phyloP scores from a whole-genome alignment of 768 basidiomycete genomes.

The Aureoboletus auriporus region DNA sequence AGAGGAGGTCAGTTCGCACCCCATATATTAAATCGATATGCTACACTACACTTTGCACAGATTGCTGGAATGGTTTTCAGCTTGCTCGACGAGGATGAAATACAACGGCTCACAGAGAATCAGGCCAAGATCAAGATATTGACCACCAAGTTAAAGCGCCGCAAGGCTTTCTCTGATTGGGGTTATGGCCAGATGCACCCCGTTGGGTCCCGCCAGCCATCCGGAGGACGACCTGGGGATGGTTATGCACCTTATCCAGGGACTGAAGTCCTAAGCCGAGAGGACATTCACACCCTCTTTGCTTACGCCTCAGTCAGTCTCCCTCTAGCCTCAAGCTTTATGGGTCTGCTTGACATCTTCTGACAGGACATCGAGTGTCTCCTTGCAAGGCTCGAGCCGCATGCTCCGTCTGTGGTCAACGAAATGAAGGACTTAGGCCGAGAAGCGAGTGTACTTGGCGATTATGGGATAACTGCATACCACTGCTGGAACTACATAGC shows the following conservation, averaged over 20 bases:
- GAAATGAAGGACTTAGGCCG: neutral
- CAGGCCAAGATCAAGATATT: slow-evolving; percentile 2
- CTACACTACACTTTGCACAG: neutral
- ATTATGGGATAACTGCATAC: neutral
- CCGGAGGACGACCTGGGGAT: neutral
- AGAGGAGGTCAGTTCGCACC: neutral
- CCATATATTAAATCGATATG: neutral
- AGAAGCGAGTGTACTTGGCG: neutral
- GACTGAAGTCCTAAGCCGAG: neutral
- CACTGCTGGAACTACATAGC: slow-evolving; percentile 14
- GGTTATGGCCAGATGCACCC: neutral
- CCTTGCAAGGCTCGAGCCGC: neutral
- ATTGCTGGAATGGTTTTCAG: neutral
- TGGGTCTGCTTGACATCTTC: neutral
- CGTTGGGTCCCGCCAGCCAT: neutral
- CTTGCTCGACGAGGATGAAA: neutral
- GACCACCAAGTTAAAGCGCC: neutral
- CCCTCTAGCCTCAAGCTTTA: neutral
- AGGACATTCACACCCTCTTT: neutral
- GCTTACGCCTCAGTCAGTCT: neutral
- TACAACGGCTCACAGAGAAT: neutral
- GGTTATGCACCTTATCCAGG: neutral
- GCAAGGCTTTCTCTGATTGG: neutral
- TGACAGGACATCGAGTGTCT: slow-evolving; percentile 1
- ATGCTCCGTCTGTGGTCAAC: neutral